These are phyloP conservation scores for Solanum raphanifolium DNA, from an alignment of 257 asterid genomes.

Conservation along the genomic window DNA sequence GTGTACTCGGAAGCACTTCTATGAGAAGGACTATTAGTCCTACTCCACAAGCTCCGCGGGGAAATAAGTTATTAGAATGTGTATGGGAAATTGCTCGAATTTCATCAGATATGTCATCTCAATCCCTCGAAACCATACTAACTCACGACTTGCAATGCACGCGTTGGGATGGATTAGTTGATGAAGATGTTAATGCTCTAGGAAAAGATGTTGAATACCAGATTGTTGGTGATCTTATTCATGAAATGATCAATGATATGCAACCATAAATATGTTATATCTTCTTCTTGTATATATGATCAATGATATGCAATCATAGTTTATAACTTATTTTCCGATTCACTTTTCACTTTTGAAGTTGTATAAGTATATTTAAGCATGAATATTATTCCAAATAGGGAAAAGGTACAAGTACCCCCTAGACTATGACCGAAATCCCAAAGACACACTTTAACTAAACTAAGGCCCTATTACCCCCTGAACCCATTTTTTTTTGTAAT, in stretches of 20 bases:
- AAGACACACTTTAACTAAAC: too few relatives aligned
- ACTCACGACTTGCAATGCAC: slow-evolving; percentile 46
- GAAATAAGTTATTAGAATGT: slow-evolving; percentile 48
- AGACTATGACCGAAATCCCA: too few relatives aligned
- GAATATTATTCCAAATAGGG: background rate
- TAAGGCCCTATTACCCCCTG: too few relatives aligned
- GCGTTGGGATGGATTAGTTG: slow-evolving; percentile 46
- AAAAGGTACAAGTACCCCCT: too few relatives aligned
- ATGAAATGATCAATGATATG: slow-evolving; percentile 47
- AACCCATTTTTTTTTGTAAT: too few relatives aligned
- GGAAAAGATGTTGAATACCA: slow-evolving; percentile 58
- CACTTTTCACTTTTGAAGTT: background rate
- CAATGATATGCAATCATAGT: background rate
- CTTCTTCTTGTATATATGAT: background rate
- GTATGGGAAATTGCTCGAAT: slow-evolving; percentile 43
- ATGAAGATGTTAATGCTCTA: slow-evolving; percentile 47
- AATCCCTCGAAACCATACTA: slow-evolving; percentile 48
- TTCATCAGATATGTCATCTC: slow-evolving; percentile 26
- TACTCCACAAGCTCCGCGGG: slow-evolving; percentile 37
- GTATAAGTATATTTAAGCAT: background rate
- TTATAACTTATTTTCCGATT: background rate
- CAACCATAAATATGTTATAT: background rate
- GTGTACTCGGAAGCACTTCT: slow-evolving; percentile 36
- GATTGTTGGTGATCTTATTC: slow-evolving; percentile 52
- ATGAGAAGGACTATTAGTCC: slow-evolving; percentile 35